Percentiles rank a stretch among this genome's conserved stretches.
phyloP scores from a whole-genome alignment of 2,329 filamentous ascomycete genomes.

The Stachybotrys elegans region DNA sequence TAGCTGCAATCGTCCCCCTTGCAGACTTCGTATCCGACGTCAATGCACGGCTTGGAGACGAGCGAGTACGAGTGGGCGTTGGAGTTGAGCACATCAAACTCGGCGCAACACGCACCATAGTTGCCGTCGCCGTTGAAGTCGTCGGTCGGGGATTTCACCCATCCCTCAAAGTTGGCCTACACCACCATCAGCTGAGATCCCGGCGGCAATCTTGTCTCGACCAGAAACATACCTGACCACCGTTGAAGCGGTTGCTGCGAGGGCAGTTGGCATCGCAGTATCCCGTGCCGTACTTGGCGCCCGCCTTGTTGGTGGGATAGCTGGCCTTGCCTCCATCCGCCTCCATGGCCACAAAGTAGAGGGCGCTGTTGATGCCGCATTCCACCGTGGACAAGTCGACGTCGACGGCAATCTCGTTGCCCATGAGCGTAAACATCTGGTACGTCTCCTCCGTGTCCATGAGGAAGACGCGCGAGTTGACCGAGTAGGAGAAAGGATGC shows the following conservation, averaged over 20 bases:
- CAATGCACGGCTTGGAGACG: conserved; percentile 52
- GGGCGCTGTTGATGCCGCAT: conserved; percentile 62
- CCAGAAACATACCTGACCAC: conserved; percentile 30
- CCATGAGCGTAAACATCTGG: conserved; percentile 53
- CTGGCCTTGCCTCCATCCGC: conserved; percentile 43
- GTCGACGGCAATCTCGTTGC: conserved; percentile 62
- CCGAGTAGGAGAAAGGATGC: too few species aligned
- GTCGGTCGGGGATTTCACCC: conserved; percentile 45
- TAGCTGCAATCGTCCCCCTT: conserved; percentile 31
- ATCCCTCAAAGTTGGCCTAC: conserved; percentile 34
- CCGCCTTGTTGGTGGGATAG: conserved; percentile 38
- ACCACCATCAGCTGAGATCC: too few species aligned
- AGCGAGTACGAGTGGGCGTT: conserved; percentile 52
- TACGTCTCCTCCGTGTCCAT: conserved; percentile 51
- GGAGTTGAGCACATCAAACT: conserved; percentile 54
- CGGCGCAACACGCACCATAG: conserved; percentile 49
- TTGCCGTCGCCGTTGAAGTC: conserved; percentile 42
- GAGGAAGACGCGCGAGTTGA: conserved; percentile 50
- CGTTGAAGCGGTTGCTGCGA: conserved; percentile 43
- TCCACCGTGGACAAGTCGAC: conserved; percentile 58
- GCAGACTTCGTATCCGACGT: conserved; percentile 28
- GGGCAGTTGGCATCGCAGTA: conserved; percentile 46
- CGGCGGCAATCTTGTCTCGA: too few species aligned
- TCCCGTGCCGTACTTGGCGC: conserved; percentile 51
- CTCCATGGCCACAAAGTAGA: conserved; percentile 56